These are phyloP conservation scores for Apiotrichum akiyoshidainum DNA, from an alignment of 1,284 basidiomycete species.

Conservation along the genomic window DNA sequence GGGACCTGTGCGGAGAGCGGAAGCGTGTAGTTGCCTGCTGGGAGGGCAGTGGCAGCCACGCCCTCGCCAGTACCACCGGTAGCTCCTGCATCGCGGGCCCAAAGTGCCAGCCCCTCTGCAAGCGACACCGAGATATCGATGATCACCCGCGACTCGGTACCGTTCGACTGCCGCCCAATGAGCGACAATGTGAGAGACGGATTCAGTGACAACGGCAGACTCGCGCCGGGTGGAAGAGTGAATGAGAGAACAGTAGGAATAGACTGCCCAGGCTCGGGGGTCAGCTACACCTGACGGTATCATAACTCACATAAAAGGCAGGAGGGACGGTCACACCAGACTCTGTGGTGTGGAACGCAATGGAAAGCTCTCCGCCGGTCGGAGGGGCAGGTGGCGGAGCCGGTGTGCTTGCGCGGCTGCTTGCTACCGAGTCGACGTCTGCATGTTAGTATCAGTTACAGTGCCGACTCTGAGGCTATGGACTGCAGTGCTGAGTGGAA, in stretches of 20 bases:
- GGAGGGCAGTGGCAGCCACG: background rate
- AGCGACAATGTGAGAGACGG: constrained; percentile 40
- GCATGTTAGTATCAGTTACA: background rate
- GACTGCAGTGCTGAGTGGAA: too few species aligned
- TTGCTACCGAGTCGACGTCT: background rate
- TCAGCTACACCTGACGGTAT: background rate
- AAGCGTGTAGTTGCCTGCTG: constrained; percentile 31
- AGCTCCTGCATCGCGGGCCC: constrained; percentile 39
- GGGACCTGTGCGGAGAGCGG: constrained; percentile 45
- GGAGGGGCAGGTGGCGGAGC: background rate
- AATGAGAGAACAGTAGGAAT: constrained; percentile 42
- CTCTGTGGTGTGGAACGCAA: constrained; percentile 3
- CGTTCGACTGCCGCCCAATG: constrained; percentile 35
- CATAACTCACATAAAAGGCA: background rate
- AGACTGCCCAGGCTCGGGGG: constrained; percentile 34
- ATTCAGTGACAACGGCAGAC: constrained; percentile 34
- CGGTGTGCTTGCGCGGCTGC: background rate
- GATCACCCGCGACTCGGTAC: constrained; percentile 21
- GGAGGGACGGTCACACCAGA: background rate
- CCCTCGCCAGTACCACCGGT: background rate
- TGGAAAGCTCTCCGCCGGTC: background rate
- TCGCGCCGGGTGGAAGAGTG: constrained; percentile 32
- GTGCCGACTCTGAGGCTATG: too few species aligned
- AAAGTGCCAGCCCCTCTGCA: constrained; percentile 37
- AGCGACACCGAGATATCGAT: constrained; percentile 43